Conservation (phyloP, 495 filamentous ascomycete species). For the Cenococcum geophilum region DNA sequence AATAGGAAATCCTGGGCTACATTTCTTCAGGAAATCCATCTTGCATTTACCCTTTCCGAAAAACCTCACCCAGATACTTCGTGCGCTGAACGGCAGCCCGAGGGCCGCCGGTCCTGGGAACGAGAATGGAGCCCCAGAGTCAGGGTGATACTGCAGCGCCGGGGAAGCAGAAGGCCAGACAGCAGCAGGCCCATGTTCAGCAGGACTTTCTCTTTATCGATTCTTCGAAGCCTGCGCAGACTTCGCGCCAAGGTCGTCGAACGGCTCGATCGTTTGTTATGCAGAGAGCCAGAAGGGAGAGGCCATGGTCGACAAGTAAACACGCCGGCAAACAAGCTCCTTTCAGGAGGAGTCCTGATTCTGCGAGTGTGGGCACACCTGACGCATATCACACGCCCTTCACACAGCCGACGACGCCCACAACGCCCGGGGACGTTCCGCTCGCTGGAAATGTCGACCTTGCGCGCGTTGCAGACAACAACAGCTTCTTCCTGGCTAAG, state of each 20-base stretch:
- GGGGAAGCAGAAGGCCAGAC: conserved; percentile 19
- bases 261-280: conserved; percentile 35
- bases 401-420: conserved; percentile 23
- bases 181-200: conserved; percentile 15
- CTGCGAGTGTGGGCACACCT: conserved; percentile 21
- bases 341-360: conserved; percentile 25
- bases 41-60: conserved; percentile 19
- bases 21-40: conserved; percentile 12
- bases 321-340: conserved; percentile 21
- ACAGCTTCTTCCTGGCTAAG: conserved; percentile 15
- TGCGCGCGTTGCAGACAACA: neutral
- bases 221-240: conserved; percentile 30
- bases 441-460: conserved; percentile 8
- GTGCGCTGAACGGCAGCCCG: conserved; percentile 10
- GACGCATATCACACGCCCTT: conserved; percentile 23
- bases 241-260: conserved; percentile 29
- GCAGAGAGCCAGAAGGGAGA: conserved; percentile 31
- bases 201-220: conserved; percentile 34
- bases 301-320: conserved; percentile 35
- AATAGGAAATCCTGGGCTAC: conserved; percentile 25
- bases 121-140: conserved; percentile 18
- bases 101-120: conserved; percentile 10
- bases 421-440: neutral
- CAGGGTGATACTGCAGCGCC: conserved; percentile 7
- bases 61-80: conserved; percentile 15